These are phyloP conservation scores for Maudiozyma bulderi DNA, from an alignment of 805 yeast genomes.

Conservation along the genomic window DNA sequence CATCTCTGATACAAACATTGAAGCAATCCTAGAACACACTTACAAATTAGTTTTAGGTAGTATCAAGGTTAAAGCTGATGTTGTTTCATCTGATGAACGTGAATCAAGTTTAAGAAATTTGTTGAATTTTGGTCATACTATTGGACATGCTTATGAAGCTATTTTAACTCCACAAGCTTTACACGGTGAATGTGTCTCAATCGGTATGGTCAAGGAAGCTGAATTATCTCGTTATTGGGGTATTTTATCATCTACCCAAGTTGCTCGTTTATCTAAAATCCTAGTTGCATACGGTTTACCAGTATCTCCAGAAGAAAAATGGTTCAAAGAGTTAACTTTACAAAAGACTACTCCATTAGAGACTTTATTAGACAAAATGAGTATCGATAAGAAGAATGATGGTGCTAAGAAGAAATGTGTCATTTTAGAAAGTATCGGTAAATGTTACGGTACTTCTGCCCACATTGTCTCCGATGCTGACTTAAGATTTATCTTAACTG, in stretches of 20 bases:
- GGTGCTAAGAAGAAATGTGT: conserved; percentile 87
- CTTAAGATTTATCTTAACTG: conserved; percentile 71
- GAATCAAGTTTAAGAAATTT: conserved; percentile 90
- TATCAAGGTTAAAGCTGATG: conserved; percentile 84
- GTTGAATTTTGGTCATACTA: conserved; percentile 91
- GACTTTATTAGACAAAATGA: conserved; percentile 69
- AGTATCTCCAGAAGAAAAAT: conserved; percentile 60
- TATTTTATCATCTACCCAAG: conserved; percentile 82
- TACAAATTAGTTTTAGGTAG: conserved; percentile 76
- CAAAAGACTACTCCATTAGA: conserved; percentile 71
- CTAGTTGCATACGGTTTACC: conserved; percentile 83
- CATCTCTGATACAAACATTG: conserved; percentile 51
- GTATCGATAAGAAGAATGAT: conserved; percentile 93
- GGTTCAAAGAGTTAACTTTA: conserved; percentile 59
- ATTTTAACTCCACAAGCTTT: conserved; percentile 89
- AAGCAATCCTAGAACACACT: conserved; percentile 62
- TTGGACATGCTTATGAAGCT: conserved; percentile 99
- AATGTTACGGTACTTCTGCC: conserved; percentile 81
- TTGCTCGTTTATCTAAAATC: conserved; percentile 78
- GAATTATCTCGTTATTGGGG: conserved; percentile 91
- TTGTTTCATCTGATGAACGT: conserved; percentile 87
- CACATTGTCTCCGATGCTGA: conserved; percentile 75
- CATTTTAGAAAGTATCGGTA: conserved; percentile 73
- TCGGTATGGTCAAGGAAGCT: conserved; percentile 91
- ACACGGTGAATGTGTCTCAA: conserved; percentile 98